A percentile compares a stretch with the other conserved stretches of the same genome.
Evolutionary conservation across 805 yeast genomes (phyloP).

Genomic region (Teunomyces atbi): DNA sequence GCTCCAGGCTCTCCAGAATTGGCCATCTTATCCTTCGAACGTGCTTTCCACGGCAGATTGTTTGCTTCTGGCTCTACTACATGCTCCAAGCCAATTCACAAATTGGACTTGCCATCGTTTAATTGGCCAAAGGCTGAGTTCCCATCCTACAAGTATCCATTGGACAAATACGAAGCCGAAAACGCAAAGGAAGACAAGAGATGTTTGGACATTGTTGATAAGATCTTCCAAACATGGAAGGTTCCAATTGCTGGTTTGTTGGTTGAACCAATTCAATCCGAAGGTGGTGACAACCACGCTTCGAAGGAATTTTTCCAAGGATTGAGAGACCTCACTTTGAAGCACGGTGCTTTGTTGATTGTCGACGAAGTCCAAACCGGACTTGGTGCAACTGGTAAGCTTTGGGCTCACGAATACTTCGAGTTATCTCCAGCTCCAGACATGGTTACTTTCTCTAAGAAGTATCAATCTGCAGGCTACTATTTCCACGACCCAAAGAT

Average conservation of each 20-base stretch:
- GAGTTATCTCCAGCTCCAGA: conserved; percentile 74
- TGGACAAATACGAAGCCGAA: conserved; percentile 59
- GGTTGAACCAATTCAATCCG: conserved; percentile 89
- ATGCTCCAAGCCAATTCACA: conserved; percentile 92
- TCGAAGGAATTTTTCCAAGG: conserved; percentile 78
- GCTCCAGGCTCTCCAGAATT: conserved; percentile 88
- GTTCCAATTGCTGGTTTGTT: conserved; percentile 84
- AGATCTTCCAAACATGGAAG: conserved; percentile 63
- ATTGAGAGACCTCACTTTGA: conserved; percentile 69
- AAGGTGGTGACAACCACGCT: conserved; percentile 91
- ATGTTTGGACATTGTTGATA: conserved; percentile 75
- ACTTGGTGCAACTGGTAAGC: conserved; percentile 79
- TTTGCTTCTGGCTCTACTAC: conserved; percentile 91
- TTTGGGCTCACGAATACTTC: conserved; percentile 91
- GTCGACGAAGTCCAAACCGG: conserved; percentile 91
- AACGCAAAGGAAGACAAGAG: conserved; percentile 79
- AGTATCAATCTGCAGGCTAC: conserved; percentile 88
- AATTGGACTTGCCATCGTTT: conserved; percentile 88
- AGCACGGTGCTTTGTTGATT: conserved; percentile 68
- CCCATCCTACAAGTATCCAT: conserved; percentile 83
- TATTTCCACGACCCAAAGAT: conserved; percentile 73
- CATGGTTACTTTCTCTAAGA: conserved; percentile 82
- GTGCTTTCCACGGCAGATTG: conserved; percentile 92
- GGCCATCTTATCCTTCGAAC: conserved; percentile 81
- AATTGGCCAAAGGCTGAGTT: conserved; percentile 96